Percentiles rank a stretch among this genome's conserved stretches.
Evolutionary conservation across 2,329 filamentous ascomycete species (phyloP).

Genomic region (Aspergillus sclerotialis): DNA sequence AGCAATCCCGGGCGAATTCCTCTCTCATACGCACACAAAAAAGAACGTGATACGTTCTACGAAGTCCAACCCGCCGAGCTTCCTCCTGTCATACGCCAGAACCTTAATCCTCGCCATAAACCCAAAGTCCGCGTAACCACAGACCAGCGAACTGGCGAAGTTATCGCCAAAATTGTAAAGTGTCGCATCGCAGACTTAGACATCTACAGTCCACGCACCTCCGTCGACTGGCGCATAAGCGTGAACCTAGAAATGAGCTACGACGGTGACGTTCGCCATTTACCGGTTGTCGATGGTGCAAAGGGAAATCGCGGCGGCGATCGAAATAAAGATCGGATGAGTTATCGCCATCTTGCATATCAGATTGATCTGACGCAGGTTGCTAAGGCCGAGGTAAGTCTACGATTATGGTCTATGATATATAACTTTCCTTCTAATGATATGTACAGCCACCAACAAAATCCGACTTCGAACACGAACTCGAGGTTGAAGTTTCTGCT

Average conservation of each 20-base stretch:
- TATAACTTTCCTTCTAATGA: no score
- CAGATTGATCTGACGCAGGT: conserved; percentile 94
- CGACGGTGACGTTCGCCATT: conserved; percentile 57
- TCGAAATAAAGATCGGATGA: conserved; percentile 82
- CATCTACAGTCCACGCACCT: conserved; percentile 67
- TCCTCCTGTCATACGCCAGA: conserved; percentile 56
- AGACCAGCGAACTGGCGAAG: conserved; percentile 62
- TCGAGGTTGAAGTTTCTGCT: conserved; percentile 43
- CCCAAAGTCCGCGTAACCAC: conserved; percentile 67
- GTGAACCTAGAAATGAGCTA: conserved; percentile 92
- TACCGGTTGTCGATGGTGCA: conserved; percentile 38
- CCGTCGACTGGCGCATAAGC: conserved; percentile 87
- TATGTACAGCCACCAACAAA: conserved; percentile 22
- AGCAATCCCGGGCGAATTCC: conserved; percentile 28
- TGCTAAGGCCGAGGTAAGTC: conserved; percentile 46
- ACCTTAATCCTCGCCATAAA: conserved; percentile 52
- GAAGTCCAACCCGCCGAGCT: conserved; percentile 60
- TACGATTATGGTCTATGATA: no score
- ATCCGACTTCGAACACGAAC: conserved; percentile 41
- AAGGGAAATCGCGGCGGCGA: conserved; percentile 42
- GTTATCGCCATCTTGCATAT: conserved; percentile 80
- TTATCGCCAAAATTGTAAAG: conserved; percentile 84
- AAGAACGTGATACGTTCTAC: conserved; percentile 78
- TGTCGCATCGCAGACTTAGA: conserved; percentile 82
- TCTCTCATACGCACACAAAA: conserved; percentile 72